These are phyloP conservation scores for Ogataea nitratoaversa DNA, from an alignment of 805 yeast genomes.

Conservation along the genomic window DNA sequence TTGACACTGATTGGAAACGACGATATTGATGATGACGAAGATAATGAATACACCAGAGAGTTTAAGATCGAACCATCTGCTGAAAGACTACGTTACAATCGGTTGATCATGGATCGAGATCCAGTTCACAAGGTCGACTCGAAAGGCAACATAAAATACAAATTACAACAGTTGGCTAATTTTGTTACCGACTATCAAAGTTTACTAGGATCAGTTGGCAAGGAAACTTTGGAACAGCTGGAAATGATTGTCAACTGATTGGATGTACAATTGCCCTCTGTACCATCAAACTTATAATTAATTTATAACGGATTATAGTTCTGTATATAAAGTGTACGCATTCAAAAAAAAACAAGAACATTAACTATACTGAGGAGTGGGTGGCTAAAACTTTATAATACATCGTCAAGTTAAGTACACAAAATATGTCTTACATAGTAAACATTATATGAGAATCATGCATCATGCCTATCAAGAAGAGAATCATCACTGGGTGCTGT, in stretches of 20 bases:
- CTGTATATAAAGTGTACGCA: too few species aligned
- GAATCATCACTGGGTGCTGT: too few species aligned
- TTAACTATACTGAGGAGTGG: too few species aligned
- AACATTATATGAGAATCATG: too few species aligned
- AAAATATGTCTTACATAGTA: too few species aligned
- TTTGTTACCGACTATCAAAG: constrained; percentile 32
- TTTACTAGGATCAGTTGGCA: constrained; percentile 30
- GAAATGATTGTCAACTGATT: constrained; percentile 19
- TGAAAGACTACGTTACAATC: constrained; percentile 41
- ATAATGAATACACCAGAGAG: constrained; percentile 25
- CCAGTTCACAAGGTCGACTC: constrained; percentile 53
- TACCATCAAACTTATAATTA: too few species aligned
- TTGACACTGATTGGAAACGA: constrained; percentile 21
- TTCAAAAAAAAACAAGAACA: too few species aligned
- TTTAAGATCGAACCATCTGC: constrained; percentile 30
- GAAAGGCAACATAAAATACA: constrained; percentile 37
- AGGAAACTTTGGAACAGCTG: constrained; percentile 30
- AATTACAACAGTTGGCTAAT: constrained; percentile 26
- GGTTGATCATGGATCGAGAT: constrained; percentile 36
- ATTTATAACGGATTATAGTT: too few species aligned
- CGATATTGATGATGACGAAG: constrained; percentile 19
- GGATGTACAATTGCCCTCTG: too few species aligned
- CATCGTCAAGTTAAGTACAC: too few species aligned
- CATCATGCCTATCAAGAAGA: too few species aligned
- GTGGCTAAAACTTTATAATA: too few species aligned